Evolutionary conservation across 345 rosid genomes (phyloP), one percentile per base, ranked within the genome.

Genomic region (Salix koriyanagi): DNA sequence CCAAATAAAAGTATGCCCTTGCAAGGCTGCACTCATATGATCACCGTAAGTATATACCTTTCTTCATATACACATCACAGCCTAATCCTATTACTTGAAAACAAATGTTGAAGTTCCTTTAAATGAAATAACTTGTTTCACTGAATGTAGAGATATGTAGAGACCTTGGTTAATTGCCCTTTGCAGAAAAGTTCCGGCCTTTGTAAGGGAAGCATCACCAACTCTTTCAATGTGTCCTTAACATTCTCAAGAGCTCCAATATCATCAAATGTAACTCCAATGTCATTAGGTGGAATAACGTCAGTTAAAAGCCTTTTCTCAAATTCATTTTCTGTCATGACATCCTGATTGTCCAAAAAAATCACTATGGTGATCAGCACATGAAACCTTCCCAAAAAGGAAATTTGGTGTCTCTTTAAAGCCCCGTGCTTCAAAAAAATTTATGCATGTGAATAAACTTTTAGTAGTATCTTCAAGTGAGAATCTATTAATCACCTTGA

Each of bases 1-100:
- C 98, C 98, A 83, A 92, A 94, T 70, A 94, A 78, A 70, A 94
- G 94, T 75, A 94, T 92, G 65, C 97, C 97, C 86, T 92, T 92
- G 87, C 93, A 91, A 82, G 97, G 94, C 97, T 94, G 90, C 82
- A 77, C 46, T 75, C 67, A 64, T 76, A 62, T 25, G 67, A 73
- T 23, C 39, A 62, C 12, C 23, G 25, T 73, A 75, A 82, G 75
- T 58, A 77, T 37, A 37, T 12, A 61, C 66, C n/a, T 65, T 64
- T 70, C 39, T 48, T 41, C 16, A 69, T 36, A 19, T 10, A 39
- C 68, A 78, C 19, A 5, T 28, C 19, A 32, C 56, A 56, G 16
- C 39, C 71, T n/a, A 39, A 54, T 12, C 34, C n/a, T 14, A 42
- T 62, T 13, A 18, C 54, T 36, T 13, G 1, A 71, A 65, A 18